phyloP scores from a whole-genome alignment of 169 alveolate species.

The Plasmodium cynomolgi region DNA sequence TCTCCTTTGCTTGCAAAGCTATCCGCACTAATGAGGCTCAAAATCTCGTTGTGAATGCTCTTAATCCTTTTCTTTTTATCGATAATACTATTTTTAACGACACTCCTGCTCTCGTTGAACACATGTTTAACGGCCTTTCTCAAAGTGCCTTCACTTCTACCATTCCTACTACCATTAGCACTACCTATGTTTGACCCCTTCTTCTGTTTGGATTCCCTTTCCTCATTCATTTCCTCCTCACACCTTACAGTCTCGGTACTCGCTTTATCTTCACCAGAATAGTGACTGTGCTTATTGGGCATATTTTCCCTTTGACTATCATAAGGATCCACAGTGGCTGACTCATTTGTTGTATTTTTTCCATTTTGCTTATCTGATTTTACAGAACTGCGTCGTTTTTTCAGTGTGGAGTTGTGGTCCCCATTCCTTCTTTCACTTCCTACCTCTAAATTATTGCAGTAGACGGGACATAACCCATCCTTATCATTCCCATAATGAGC shows the following conservation, averaged over 20 bases:
- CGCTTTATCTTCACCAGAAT: neutral
- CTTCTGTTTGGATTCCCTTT: neutral
- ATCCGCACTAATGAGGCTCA: constrained; percentile 31
- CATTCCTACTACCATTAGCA: neutral
- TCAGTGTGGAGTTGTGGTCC: neutral
- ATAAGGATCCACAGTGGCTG: neutral
- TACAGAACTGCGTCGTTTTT: neutral
- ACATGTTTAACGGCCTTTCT: neutral
- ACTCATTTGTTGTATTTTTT: neutral
- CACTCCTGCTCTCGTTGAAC: neutral
- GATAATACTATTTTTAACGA: constrained; percentile 22
- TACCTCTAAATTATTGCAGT: neutral
- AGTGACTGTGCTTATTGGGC: constrained; percentile 4
- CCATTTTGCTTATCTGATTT: constrained; percentile 1
- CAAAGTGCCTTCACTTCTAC: neutral
- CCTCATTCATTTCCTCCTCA: neutral
- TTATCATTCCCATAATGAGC: constrained; percentile 4
- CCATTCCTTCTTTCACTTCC: neutral
- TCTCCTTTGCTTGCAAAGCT: neutral
- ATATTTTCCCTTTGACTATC: constrained; percentile 1
- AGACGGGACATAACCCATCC: neutral
- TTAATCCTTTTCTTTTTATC: constrained; percentile 49
- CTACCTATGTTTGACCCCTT: neutral
- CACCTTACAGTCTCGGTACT: neutral
- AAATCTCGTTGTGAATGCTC: constrained; percentile 65